Evolutionary conservation across 169 alveolate species (phyloP).

Genomic region (Amoebophrya sp.): DNA sequence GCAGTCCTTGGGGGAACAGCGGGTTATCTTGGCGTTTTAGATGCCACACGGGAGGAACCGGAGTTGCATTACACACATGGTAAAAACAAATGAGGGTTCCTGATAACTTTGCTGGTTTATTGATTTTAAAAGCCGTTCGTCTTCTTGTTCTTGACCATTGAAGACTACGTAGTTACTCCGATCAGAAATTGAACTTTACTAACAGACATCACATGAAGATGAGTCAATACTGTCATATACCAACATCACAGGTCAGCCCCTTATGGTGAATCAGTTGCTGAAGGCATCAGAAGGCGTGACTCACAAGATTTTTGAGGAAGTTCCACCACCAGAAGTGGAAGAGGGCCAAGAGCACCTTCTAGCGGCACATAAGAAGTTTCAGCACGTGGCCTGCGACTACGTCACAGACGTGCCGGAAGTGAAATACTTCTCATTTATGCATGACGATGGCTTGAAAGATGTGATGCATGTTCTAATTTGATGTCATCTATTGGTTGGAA

Average conservation of each 20-base stretch:
- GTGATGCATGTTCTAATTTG: too few species aligned
- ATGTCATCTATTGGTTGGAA: too few species aligned
- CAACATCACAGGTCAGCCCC: neutral
- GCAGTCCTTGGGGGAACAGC: neutral
- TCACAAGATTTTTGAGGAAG: conserved; percentile 2
- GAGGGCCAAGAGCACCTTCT: neutral
- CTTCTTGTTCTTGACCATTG: too few species aligned
- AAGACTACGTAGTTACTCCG: too few species aligned
- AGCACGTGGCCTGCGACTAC: neutral
- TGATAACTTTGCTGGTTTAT: too few species aligned
- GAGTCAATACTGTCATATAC: too few species aligned
- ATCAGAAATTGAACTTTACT: too few species aligned
- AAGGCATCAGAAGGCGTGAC: neutral
- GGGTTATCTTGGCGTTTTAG: neutral
- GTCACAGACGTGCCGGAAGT: neutral
- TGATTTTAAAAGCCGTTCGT: too few species aligned
- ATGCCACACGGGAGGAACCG: neutral
- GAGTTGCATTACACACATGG: neutral
- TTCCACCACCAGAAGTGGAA: neutral
- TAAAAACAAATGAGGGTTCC: neutral
- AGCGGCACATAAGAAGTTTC: neutral
- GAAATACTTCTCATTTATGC: neutral
- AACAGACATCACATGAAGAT: too few species aligned
- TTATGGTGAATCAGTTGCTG: neutral
- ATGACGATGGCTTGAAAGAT: too few species aligned